These are phyloP conservation scores for Amauroascus niger DNA, from an alignment of 2,329 filamentous ascomycete species.

Conservation along the genomic window DNA sequence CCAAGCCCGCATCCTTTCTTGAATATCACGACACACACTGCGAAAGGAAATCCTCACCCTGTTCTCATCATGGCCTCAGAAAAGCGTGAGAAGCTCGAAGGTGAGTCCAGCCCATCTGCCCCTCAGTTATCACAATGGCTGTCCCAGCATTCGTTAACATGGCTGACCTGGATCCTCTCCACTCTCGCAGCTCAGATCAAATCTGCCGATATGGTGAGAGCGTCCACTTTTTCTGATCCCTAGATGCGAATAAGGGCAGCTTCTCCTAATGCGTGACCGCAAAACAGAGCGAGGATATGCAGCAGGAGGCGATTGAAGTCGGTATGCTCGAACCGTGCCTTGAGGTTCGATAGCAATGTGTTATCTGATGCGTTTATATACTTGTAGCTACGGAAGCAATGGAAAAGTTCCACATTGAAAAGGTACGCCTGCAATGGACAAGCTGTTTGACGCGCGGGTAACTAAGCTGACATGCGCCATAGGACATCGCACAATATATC, in stretches of 20 bases:
- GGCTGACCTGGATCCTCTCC: constrained; percentile 7
- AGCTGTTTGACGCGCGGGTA: neutral
- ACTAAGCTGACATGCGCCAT: constrained; percentile 6
- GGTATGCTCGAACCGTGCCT: constrained; percentile 51
- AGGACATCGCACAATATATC: constrained; percentile 94
- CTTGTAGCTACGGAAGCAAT: constrained; percentile 58
- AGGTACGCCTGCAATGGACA: constrained; percentile 40
- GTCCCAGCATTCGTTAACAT: neutral
- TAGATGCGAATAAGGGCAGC: constrained; percentile 9
- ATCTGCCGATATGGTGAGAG: constrained; percentile 89
- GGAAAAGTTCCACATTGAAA: constrained; percentile 62
- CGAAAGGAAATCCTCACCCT: neutral
- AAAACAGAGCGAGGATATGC: constrained; percentile 86
- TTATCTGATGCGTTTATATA: constrained; percentile 23
- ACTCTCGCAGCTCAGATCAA: constrained; percentile 72
- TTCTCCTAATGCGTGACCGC: constrained; percentile 19
- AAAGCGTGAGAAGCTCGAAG: constrained; percentile 65
- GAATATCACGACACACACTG: neutral
- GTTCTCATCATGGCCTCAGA: constrained; percentile 38
- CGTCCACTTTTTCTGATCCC: neutral
- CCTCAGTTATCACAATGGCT: neutral
- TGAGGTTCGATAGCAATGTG: neutral
- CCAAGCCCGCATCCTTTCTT: neutral
- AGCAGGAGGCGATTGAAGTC: constrained; percentile 87
- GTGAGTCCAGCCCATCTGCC: constrained; percentile 34